Percentiles rank a stretch among this genome's conserved stretches.
Evolutionary conservation across 2,329 filamentous ascomycete genomes (phyloP).

Genomic region (Ascochyta viciae-villosae): DNA sequence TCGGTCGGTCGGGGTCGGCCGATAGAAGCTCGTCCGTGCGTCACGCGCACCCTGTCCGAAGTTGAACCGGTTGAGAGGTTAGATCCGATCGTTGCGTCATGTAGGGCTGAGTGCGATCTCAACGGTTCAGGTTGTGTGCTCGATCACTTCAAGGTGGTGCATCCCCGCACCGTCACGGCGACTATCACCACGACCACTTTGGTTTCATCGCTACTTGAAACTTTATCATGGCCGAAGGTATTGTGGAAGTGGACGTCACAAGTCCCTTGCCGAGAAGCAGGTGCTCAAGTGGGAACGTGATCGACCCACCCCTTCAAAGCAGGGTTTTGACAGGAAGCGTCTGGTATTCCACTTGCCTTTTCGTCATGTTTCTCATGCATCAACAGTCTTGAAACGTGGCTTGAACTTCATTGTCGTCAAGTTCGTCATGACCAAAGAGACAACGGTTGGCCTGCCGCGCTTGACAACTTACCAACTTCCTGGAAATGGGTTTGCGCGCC

Average conservation of each 20-base stretch:
- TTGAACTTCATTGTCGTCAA: not conserved
- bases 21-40: not conserved
- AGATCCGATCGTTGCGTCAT: slow-evolving; percentile 11
- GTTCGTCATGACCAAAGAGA: slow-evolving; percentile 2
- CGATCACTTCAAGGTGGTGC: not conserved
- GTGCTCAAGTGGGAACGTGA: not conserved
- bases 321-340: not conserved
- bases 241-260: not conserved
- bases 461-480: not conserved
- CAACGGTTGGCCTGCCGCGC: not conserved
- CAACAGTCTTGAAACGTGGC: slow-evolving; percentile 6
- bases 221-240: not conserved
- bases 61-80: not conserved
- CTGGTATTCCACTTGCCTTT: not conserved
- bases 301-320: slow-evolving; percentile 1
- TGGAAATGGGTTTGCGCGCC: not conserved
- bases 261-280: not conserved
- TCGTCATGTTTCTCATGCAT: slow-evolving; percentile 4
- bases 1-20: not conserved
- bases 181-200: not conserved
- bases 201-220: not conserved
- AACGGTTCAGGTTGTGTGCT: slow-evolving; percentile 10
- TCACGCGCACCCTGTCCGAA: not conserved
- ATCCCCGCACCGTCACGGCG: not conserved
- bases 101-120: slow-evolving; percentile 17